Evolutionary conservation across 106 monocot genomes (phyloP).

Genomic region (Dactylorhiza incarnata): DNA sequence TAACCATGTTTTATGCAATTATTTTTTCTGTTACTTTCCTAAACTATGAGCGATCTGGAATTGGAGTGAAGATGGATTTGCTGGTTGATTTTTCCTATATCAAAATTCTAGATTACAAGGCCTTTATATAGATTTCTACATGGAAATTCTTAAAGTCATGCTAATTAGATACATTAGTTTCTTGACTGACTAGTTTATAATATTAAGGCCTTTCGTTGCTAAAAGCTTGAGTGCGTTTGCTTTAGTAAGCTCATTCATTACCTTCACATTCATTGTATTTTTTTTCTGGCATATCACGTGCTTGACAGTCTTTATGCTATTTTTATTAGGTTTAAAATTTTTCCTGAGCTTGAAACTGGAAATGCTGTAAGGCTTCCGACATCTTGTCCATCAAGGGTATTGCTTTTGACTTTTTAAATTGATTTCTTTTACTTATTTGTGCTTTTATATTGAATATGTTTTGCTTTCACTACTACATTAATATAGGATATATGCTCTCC

Average conservation of each 20-base stretch:
- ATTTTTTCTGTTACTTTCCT: too few species aligned
- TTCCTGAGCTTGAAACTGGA: conserved; percentile 89
- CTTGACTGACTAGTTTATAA: neutral
- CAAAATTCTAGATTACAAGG: too few species aligned
- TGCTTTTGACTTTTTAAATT: neutral
- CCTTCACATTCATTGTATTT: neutral
- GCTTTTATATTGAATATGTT: neutral
- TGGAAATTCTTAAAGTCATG: too few species aligned
- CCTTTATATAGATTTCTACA: too few species aligned
- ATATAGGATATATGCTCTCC: too few species aligned
- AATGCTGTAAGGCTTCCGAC: conserved; percentile 69
- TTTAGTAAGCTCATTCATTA: neutral
- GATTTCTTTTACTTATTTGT: neutral
- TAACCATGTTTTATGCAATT: too few species aligned
- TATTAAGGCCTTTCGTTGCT: neutral
- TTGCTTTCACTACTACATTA: neutral
- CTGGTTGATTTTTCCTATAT: too few species aligned
- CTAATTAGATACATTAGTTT: neutral
- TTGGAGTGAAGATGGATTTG: too few species aligned
- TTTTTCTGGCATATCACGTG: neutral
- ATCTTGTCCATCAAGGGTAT: conserved; percentile 76
- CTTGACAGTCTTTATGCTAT: neutral
- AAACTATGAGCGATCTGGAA: too few species aligned
- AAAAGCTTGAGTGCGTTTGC: neutral
- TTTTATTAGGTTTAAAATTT: conserved; percentile 63